These are phyloP conservation scores for Rhizopus delemar DNA, from an alignment of 371 early-diverging fungal genomes.

Conservation along the genomic window DNA sequence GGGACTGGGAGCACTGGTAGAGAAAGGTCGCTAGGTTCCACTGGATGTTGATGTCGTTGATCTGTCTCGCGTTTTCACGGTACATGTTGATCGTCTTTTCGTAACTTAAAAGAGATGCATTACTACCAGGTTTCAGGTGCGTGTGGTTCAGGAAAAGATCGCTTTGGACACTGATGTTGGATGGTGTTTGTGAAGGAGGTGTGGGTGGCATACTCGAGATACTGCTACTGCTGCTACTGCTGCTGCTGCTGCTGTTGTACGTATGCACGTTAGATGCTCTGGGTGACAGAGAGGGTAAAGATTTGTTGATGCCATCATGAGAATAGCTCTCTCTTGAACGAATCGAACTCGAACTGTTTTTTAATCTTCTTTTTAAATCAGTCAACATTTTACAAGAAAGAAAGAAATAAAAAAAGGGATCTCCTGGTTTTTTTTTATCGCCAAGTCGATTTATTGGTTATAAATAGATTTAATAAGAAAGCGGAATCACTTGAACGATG, in stretches of 20 bases:
- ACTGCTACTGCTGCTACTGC: constrained; percentile 6
- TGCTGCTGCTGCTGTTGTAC: not conserved
- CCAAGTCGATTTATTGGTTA: not conserved
- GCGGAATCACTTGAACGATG: not conserved
- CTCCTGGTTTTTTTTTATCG: no score
- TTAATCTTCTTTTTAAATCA: constrained; percentile 18
- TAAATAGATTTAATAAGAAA: not conserved
- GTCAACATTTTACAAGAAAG: not conserved
- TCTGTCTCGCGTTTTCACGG: constrained; percentile 61
- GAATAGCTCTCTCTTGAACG: constrained; percentile 1
- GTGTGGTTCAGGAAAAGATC: constrained; percentile 58
- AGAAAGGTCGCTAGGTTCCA: constrained; percentile 76
- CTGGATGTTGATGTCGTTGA: constrained; percentile 74
- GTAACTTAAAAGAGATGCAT: constrained; percentile 64
- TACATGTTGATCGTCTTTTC: constrained; percentile 70
- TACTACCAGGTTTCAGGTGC: constrained; percentile 66
- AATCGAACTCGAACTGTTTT: constrained; percentile 13
- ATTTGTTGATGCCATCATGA: not conserved
- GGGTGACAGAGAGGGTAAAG: not conserved
- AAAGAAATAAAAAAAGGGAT: not conserved
- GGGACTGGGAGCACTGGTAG: constrained; percentile 54
- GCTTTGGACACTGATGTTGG: constrained; percentile 15
- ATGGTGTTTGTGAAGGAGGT: constrained; percentile 6
- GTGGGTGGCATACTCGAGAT: constrained; percentile 3
- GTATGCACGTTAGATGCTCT: constrained; percentile 2